phyloP scores from a whole-genome alignment of 1,284 basidiomycete species.

The Xanthoconium separans region DNA sequence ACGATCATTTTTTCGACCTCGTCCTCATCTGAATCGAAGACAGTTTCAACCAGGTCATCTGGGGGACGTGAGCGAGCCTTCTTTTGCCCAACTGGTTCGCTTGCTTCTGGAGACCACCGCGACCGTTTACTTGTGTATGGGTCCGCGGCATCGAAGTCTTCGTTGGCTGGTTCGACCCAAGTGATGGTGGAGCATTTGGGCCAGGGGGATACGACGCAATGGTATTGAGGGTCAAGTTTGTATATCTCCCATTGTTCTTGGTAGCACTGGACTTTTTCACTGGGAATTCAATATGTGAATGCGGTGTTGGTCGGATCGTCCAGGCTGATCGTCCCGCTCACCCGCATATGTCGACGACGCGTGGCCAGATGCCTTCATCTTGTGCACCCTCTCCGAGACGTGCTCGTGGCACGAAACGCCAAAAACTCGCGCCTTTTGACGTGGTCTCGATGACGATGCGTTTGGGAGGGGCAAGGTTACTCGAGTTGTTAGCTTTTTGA shows the following conservation, averaged over 20 bases:
- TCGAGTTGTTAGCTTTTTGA: conserved; percentile 42
- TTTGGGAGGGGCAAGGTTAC: conserved; percentile 54
- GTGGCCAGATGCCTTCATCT: conserved; percentile 70
- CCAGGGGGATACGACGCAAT: conserved; percentile 52
- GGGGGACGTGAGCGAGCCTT: conserved; percentile 24
- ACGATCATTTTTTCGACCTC: conserved; percentile 58
- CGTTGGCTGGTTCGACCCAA: conserved; percentile 21
- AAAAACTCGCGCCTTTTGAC: conserved; percentile 50
- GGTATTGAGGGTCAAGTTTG: conserved; percentile 70
- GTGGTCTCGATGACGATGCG: conserved; percentile 69
- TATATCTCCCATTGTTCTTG: conserved; percentile 83
- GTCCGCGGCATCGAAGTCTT: conserved; percentile 10
- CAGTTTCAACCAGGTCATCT: conserved; percentile 7
- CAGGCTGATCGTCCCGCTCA: conserved; percentile 35
- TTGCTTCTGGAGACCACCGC: conserved; percentile 29
- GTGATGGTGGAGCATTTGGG: conserved; percentile 46
- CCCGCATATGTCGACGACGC: conserved; percentile 66
- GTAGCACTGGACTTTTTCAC: conserved; percentile 49
- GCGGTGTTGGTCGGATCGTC: conserved; percentile 2
- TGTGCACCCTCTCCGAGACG: conserved; percentile 50
- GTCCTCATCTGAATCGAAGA: conserved; percentile 43
- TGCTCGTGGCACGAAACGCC: conserved; percentile 76
- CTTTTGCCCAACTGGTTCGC: conserved; percentile 21
- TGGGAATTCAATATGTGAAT: conserved; percentile 27
- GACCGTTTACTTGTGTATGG: conserved; percentile 28